Conservation (phyloP, 1,284 basidiomycete genomes). For the Tilletia indica region DNA sequence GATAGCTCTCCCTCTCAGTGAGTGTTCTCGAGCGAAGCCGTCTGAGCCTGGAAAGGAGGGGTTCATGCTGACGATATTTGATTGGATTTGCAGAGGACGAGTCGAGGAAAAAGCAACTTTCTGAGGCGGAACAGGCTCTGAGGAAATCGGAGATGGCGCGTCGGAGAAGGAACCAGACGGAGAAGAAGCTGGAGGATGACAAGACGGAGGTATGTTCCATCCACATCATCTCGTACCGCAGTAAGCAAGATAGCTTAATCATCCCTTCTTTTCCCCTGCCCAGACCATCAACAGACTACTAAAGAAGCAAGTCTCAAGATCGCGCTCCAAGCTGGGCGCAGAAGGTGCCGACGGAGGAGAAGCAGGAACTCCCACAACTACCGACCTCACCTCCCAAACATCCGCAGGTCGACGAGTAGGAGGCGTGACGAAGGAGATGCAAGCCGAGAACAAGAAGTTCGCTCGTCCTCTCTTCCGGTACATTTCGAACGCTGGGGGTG, state of each 20-base stretch:
- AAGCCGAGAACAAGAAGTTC: conserved; percentile 17
- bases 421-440: conserved; percentile 11
- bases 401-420: conserved; percentile 1
- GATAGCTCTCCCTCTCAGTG: conserved; percentile 45
- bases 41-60: no score
- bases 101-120: conserved; percentile 71
- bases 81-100: conserved; percentile 18
- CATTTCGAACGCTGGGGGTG: conserved; percentile 23
- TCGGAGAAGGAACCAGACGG: conserved; percentile 77
- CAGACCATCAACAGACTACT: conserved; percentile 84
- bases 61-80: no score
- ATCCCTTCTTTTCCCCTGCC: conserved; percentile 16
- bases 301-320: conserved; percentile 64
- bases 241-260: conserved; percentile 13
- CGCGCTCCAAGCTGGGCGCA: conserved; percentile 34
- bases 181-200: conserved; percentile 88
- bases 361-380: not conserved
- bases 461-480: conserved; percentile 29
- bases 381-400: not conserved
- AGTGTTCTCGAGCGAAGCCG: not conserved
- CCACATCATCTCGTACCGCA: conserved; percentile 37
- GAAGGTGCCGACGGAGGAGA: conserved; percentile 15
- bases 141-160: conserved; percentile 80
- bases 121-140: conserved; percentile 76
- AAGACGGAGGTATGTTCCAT: conserved; percentile 62